Percentiles rank a stretch among this genome's conserved stretches.
phyloP scores from a whole-genome alignment of 2,329 filamentous ascomycete genomes.

The Pseudogymnoascus sp. region DNA sequence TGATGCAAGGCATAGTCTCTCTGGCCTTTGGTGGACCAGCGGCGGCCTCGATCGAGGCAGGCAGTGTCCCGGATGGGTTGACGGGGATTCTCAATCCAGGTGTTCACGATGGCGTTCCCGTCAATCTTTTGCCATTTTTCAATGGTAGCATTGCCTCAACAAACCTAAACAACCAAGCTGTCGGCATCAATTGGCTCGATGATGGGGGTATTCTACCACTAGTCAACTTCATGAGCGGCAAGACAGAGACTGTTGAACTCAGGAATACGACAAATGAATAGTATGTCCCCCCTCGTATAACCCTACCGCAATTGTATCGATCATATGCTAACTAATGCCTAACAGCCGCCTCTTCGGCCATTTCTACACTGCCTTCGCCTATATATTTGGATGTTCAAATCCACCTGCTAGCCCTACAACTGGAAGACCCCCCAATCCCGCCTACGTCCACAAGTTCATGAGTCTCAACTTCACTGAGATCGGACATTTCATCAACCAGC shows the following conservation, averaged over 20 bases:
- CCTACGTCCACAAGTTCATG: constrained; percentile 34
- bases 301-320: background rate
- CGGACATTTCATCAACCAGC: constrained; percentile 31
- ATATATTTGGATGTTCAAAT: constrained; percentile 26
- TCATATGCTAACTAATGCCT: background rate
- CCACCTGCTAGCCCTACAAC: constrained; percentile 15
- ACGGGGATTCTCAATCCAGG: constrained; percentile 31
- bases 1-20: constrained; percentile 30
- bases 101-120: constrained; percentile 19
- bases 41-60: constrained; percentile 17
- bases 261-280: constrained; percentile 28
- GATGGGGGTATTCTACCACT: constrained; percentile 28
- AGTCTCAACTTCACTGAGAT: constrained; percentile 28
- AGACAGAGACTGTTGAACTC: constrained; percentile 21
- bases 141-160: constrained; percentile 27
- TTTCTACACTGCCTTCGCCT: constrained; percentile 29
- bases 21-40: constrained; percentile 28
- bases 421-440: constrained; percentile 21
- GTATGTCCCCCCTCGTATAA: constrained; percentile 18
- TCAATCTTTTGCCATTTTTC: constrained; percentile 30
- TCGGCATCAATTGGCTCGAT: constrained; percentile 29
- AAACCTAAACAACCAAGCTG: constrained; percentile 27
- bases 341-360: constrained; percentile 29
- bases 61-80: constrained; percentile 14
- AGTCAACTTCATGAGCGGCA: constrained; percentile 24